phyloP scores from a whole-genome alignment of 495 filamentous ascomycete genomes.

The Talaromyces ruber region DNA sequence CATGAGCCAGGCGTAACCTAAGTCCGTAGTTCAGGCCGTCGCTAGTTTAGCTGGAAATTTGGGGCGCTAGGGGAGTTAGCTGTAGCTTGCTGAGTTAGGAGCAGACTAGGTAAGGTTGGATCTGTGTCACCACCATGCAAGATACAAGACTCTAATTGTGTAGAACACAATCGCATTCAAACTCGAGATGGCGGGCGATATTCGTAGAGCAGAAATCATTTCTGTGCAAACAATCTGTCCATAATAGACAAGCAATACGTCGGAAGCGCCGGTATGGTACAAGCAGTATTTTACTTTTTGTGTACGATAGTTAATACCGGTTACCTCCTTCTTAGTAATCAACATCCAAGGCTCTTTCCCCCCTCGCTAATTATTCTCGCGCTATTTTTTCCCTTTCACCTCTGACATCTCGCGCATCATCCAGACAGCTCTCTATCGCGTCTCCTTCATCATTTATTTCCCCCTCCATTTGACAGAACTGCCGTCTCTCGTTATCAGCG shows the following conservation, averaged over 20 bases:
- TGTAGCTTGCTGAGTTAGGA: background rate
- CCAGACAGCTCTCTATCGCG: background rate
- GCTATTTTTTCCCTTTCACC: background rate
- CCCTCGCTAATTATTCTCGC: background rate
- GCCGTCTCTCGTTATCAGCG: background rate
- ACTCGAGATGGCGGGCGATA: background rate
- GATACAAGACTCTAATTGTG: background rate
- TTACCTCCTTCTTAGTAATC: background rate
- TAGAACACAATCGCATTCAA: background rate
- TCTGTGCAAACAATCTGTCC: too few species aligned
- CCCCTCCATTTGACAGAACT: background rate
- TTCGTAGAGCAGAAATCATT: too few species aligned
- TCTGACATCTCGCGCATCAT: background rate
- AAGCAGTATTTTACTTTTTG: background rate
- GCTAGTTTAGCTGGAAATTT: background rate
- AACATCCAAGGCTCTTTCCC: background rate
- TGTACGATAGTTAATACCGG: background rate
- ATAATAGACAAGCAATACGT: background rate
- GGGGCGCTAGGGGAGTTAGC: background rate
- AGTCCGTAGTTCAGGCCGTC: background rate
- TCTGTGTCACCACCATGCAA: background rate
- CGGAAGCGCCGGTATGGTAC: background rate
- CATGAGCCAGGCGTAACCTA: background rate
- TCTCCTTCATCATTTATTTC: background rate
- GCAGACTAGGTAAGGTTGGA: background rate